Base-by-base conservation (phyloP, 176 grass and related monocot genomes). In the Oryza rufipogon region DNA sequence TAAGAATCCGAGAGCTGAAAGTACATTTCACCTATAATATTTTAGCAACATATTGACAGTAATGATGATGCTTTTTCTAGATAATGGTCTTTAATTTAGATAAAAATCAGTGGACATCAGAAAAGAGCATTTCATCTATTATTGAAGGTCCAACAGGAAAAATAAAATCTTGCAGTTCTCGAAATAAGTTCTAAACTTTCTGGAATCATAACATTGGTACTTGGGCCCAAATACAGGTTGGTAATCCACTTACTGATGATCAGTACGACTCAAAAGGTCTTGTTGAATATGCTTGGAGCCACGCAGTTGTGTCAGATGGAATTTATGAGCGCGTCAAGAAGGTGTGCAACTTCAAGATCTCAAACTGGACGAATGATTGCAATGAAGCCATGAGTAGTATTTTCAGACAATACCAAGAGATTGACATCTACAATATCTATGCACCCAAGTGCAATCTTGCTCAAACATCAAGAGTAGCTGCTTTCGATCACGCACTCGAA, bases 351-450 rank as follows among this genome's bases (percentile, higher is more conserved):
- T 95, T 98, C 73, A 95, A 51, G 84, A 45, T 84, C 79, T 82
- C 69, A 68, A 91, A 95, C 64, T 98, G 91, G 95, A 80, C 89
- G 2, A 52, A 90, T 66, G 87, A 75, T 58, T 95, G 95, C 63
- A 65, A 93, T 25, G 73, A 85, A 64, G 89, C 76, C 23, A 94
- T 95, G 89, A 79, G 10, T 25, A 73, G n/a, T 6, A 79, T 98
- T 48, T 98, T 91, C 73, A 56, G 60, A 11, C 80, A 95, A 76
- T 98, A 98, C 52, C 79, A 86, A 1, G 66, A 82, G 39, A 95
- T 95, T 5, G 92, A 95, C 71, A 98, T 93, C 70, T 98, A 95
- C 85, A 95, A 95, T 64, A 93, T 98, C 81, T 98, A 95, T 38
- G 95, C 92, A 38, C 89, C 92, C 16, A 95, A 91, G 85, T 95